Evolutionary conservation across 192 early-diverging fungal genomes (phyloP).

Genomic region (Cladochytrium replicatum): DNA sequence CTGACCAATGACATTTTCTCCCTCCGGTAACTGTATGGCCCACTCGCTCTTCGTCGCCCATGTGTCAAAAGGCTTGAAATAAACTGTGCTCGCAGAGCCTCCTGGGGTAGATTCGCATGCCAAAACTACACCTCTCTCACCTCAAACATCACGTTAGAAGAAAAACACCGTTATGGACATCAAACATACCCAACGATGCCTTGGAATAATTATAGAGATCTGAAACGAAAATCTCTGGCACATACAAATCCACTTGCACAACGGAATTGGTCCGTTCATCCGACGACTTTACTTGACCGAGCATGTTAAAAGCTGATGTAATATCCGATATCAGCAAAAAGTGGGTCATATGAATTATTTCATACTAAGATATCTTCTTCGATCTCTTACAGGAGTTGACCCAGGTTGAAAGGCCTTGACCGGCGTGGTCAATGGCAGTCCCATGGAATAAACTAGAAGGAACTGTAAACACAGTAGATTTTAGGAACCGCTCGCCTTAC

Average conservation of each 20-base stretch:
- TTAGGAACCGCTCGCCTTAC: too few relatives aligned
- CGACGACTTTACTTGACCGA: slow-evolving; percentile 68
- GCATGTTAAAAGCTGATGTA: slow-evolving; percentile 68
- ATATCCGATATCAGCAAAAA: neutral
- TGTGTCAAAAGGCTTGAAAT: slow-evolving; percentile 61
- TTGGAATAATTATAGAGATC: slow-evolving; percentile 68
- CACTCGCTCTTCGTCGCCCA: slow-evolving; percentile 69
- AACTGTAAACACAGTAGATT: too few relatives aligned
- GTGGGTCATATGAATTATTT: neutral
- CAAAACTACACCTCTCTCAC: slow-evolving; percentile 61
- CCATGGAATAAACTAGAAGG: neutral
- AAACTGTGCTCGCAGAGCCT: slow-evolving; percentile 49
- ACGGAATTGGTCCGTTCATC: slow-evolving; percentile 55
- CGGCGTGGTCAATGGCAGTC: neutral
- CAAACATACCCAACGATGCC: slow-evolving; percentile 51
- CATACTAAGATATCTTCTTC: slow-evolving; percentile 29
- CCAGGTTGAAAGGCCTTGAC: slow-evolving; percentile 74
- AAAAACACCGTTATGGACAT: neutral
- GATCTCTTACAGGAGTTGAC: slow-evolving; percentile 47
- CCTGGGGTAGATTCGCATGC: slow-evolving; percentile 37
- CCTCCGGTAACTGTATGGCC: slow-evolving; percentile 52
- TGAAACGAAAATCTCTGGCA: slow-evolving; percentile 69
- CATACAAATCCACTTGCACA: slow-evolving; percentile 82
- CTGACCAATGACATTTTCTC: slow-evolving; percentile 56
- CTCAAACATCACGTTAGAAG: neutral